phyloP scores from a whole-genome alignment of 495 filamentous ascomycete genomes.

The Poronia punctata region DNA sequence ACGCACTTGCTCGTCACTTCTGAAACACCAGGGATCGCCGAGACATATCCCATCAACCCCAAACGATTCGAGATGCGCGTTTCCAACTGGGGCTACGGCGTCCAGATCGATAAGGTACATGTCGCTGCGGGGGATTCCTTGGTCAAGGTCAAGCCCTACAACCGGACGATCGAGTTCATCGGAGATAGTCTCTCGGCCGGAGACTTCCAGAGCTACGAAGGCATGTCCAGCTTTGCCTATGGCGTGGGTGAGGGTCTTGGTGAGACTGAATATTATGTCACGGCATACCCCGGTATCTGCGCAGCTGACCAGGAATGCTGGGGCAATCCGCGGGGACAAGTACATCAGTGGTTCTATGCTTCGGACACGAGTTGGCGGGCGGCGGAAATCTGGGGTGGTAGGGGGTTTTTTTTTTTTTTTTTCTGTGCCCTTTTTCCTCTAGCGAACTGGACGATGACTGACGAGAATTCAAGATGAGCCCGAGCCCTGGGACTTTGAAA shows the following conservation, averaged over 20 bases:
- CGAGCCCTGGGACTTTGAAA: constrained; percentile 54
- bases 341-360: constrained; percentile 61
- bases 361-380: constrained; percentile 53
- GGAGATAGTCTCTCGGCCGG: constrained; percentile 54
- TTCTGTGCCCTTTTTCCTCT: not conserved
- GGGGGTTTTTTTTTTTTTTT: constrained; percentile 1
- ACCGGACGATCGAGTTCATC: constrained; percentile 57
- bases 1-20: constrained; percentile 54
- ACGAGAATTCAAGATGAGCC: constrained; percentile 34
- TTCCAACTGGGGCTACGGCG: constrained; percentile 61
- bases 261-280: constrained; percentile 57
- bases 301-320: constrained; percentile 53
- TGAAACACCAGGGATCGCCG: constrained; percentile 32
- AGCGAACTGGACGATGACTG: not conserved
- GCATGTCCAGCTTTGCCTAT: constrained; percentile 53
- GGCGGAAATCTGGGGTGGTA: constrained; percentile 42
- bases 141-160: constrained; percentile 43
- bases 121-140: constrained; percentile 42
- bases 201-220: constrained; percentile 59
- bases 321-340: constrained; percentile 47
- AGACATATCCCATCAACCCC: constrained; percentile 33
- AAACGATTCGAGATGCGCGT: constrained; percentile 50
- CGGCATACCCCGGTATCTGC: constrained; percentile 57
- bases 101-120: constrained; percentile 54
- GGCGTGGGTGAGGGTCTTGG: constrained; percentile 54